Conservation (phyloP, 2,329 filamentous ascomycete genomes). For the Aciculosporium take region DNA sequence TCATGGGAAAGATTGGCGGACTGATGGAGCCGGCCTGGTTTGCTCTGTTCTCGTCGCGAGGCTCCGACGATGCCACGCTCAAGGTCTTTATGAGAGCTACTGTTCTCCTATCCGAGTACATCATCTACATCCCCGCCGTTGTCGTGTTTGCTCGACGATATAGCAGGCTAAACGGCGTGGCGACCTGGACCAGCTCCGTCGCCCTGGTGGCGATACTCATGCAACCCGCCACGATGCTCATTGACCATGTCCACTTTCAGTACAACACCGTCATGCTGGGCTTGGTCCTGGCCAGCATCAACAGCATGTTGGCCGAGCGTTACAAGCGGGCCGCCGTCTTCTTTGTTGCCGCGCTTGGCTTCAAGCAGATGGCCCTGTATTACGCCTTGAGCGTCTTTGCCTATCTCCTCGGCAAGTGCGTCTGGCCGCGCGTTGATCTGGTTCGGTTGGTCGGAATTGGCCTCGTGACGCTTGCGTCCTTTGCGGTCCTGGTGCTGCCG, state of each 20-base stretch:
- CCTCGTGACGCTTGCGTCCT: conserved; percentile 56
- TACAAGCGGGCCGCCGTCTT: conserved; percentile 83
- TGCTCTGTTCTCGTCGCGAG: conserved; percentile 66
- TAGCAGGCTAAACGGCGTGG: conserved; percentile 60
- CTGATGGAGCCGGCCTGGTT: conserved; percentile 79
- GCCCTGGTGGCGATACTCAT: conserved; percentile 82
- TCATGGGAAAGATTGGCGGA: conserved; percentile 74
- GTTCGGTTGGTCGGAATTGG: conserved; percentile 61
- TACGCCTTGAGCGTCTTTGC: conserved; percentile 89
- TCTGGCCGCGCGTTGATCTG: conserved; percentile 58
- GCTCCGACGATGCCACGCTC: conserved; percentile 60
- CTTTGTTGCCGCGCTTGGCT: conserved; percentile 85
- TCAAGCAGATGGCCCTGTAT: conserved; percentile 99
- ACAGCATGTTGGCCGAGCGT: conserved; percentile 72
- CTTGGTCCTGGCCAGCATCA: conserved; percentile 71
- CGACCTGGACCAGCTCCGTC: conserved; percentile 69
- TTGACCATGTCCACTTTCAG: conserved; percentile 94
- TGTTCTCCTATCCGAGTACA: conserved; percentile 79
- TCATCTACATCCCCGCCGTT: conserved; percentile 73
- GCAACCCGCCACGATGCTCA: conserved; percentile 79
- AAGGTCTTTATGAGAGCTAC: conserved; percentile 96
- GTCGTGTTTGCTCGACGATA: conserved; percentile 77
- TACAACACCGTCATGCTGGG: conserved; percentile 99
- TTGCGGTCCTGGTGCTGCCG: conserved; percentile 61
- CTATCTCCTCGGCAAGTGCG: conserved; percentile 73